Evolutionary conservation across 305 asterid genomes (phyloP).

Genomic region (Ruellia speciosa): DNA sequence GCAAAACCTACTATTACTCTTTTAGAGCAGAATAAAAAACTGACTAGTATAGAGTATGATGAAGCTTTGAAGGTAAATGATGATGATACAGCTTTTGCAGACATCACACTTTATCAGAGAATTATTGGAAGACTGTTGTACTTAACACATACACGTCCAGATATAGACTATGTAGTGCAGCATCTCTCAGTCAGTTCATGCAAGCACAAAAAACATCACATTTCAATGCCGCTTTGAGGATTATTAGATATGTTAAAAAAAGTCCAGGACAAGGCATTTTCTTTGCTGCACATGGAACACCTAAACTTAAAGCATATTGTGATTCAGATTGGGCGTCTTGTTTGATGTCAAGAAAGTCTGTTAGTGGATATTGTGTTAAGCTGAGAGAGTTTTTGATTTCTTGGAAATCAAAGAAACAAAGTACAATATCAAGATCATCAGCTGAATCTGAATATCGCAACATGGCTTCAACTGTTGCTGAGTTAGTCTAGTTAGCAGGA

Average conservation of each 20-base stretch:
- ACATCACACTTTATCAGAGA: neutral
- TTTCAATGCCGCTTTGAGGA: neutral
- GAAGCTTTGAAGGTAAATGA: neutral
- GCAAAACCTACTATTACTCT: neutral
- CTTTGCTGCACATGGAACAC: neutral
- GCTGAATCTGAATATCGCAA: neutral
- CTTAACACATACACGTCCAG: neutral
- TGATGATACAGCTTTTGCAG: neutral
- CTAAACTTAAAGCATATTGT: neutral
- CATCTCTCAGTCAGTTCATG: neutral
- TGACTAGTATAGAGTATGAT: neutral
- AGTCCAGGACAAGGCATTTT: neutral
- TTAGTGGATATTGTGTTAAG: neutral
- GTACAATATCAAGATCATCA: neutral
- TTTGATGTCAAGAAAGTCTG: neutral
- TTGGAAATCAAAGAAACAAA: neutral
- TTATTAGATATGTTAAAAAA: neutral
- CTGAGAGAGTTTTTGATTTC: neutral
- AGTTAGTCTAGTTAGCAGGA: neutral
- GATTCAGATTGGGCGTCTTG: slow-evolving; percentile 3
- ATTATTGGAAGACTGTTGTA: slow-evolving; percentile 4
- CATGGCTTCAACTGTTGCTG: neutral
- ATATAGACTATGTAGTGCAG: neutral
- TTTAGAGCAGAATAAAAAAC: neutral
- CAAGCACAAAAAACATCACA: neutral